phyloP scores from a whole-genome alignment of 495 filamentous ascomycete genomes.

The Talaromyces ruber region DNA sequence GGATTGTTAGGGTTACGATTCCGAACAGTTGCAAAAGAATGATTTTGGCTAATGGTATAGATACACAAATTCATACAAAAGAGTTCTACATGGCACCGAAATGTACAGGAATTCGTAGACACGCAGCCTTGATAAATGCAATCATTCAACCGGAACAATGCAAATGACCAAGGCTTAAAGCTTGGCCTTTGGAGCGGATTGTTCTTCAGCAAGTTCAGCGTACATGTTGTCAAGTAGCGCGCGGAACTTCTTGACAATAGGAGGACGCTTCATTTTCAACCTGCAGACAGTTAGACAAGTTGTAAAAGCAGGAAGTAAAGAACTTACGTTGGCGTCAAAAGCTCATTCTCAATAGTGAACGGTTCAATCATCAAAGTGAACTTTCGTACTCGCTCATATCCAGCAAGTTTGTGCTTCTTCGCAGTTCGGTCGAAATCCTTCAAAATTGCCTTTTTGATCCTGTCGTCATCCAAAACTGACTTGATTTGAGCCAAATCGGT shows the following conservation, averaged over 20 bases:
- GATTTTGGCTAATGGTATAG: not conserved
- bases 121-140: not conserved
- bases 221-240: conserved; percentile 73
- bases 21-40: not conserved
- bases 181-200: conserved; percentile 46
- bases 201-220: conserved; percentile 51
- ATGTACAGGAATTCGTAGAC: not conserved
- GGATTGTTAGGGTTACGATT: not conserved
- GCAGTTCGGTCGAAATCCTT: conserved; percentile 74
- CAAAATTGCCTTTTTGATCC: conserved; percentile 65
- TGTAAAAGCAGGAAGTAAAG: not conserved
- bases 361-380: conserved; percentile 74
- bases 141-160: not conserved
- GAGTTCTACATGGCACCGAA: not conserved
- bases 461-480: conserved; percentile 53
- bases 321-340: conserved; percentile 93
- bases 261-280: conserved; percentile 89
- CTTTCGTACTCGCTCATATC: conserved; percentile 76
- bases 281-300: conserved; percentile 42
- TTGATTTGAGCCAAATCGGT: conserved; percentile 60
- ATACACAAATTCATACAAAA: not conserved
- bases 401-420: conserved; percentile 79
- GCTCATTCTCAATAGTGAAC: conserved; percentile 88
- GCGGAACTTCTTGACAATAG: conserved; percentile 70
- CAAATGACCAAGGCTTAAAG: conserved; percentile 18